Evolutionary conservation across 345 rosid genomes (phyloP), one percentile per base, ranked within the genome.

Genomic region (Boechera retrofracta): DNA sequence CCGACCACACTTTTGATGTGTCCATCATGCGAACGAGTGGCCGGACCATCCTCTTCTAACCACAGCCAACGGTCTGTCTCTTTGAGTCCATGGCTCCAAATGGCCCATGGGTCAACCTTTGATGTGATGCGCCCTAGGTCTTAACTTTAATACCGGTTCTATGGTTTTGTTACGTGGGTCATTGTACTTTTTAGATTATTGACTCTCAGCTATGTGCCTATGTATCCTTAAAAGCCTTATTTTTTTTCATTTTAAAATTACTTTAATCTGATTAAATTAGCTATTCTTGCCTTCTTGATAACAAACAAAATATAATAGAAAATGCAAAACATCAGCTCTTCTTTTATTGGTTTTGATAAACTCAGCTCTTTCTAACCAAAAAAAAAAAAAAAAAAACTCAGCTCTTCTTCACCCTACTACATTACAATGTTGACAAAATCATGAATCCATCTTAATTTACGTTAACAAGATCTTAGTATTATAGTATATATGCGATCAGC

Each of bases 21-120:
- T 84, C 97, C 98, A 7, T 91, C 98, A 47, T 95, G 99, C 57
- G 96, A 92, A 88, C 90, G 99, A n/a, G 90, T 91, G 7, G 96
- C 83, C 2, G 74, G 73, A 67, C 70, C 78, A 60, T 45, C 55
- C 0, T 29, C 69, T 29, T 53, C 78, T 2, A 73, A 72, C 74
- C 74, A 78, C 24, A 78, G 58, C 41, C 73, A 78, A 49, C 67
- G 41, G 49, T 59, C 81, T 39, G 45, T 72, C 4, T 49, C 69
- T 3, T 58, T 72, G 62, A 78, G 56, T 11, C 81, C 81, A 6
- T 71, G 69, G 77, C 73, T 78, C 6, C 81, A 72, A 78, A 78
- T 67, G 73, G 49, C 73, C 2, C 66, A 78, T 58, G 81, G 73
- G 44, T 45, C 71, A 71, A 77, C 76, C 36, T 77, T 56, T 71